Percentiles rank a stretch among this genome's conserved stretches.
phyloP scores from a whole-genome alignment of 305 asterid species.

The Solanum chacoense region DNA sequence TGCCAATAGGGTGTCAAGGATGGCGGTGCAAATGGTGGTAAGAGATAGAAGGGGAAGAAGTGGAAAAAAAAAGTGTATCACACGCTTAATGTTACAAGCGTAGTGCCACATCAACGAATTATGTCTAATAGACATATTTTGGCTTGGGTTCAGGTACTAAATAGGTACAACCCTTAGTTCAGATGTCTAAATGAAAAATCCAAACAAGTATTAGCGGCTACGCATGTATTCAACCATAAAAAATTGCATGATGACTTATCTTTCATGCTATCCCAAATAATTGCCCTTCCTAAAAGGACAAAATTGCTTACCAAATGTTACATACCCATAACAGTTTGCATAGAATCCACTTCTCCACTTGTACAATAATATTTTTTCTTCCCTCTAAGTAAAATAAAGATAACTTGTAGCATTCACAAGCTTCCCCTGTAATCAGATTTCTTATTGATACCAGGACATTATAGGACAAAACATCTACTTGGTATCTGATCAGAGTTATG shows the following conservation, averaged over 20 bases:
- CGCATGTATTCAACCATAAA: neutral
- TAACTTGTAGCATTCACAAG: neutral
- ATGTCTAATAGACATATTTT: neutral
- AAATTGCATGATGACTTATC: neutral
- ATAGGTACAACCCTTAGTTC: neutral
- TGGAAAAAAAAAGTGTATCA: neutral
- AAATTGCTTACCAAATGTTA: neutral
- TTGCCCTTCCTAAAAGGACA: neutral
- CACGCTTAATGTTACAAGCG: neutral
- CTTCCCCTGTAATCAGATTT: neutral
- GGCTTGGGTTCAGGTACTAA: neutral
- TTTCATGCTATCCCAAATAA: neutral
- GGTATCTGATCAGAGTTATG: neutral
- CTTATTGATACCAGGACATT: neutral
- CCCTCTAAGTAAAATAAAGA: neutral
- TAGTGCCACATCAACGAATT: neutral
- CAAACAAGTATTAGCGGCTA: neutral
- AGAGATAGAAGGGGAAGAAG: neutral
- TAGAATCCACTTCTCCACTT: neutral
- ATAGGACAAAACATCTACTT: neutral
- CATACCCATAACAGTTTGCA: neutral
- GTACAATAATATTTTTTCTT: neutral
- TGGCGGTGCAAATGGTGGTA: neutral
- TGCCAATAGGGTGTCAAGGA: neutral
- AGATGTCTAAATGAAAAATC: neutral